phyloP scores from a whole-genome alignment of 2,329 filamentous ascomycete species.

The Colletotrichum sp. region DNA sequence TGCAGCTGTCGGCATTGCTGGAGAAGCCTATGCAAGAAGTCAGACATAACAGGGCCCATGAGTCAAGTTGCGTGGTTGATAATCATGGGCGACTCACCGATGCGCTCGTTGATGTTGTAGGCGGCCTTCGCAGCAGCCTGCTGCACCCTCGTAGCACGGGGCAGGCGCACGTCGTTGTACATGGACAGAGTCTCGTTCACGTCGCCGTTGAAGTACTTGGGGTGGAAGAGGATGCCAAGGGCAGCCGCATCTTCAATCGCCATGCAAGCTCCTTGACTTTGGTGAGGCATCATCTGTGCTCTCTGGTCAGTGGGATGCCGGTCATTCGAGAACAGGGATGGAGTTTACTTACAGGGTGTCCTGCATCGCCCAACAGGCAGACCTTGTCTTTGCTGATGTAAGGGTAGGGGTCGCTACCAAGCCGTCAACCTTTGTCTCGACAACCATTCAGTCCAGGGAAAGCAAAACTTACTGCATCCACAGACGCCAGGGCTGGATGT shows the following conservation, averaged over 20 bases:
- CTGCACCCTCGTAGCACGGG: constrained; percentile 61
- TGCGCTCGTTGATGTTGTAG: constrained; percentile 67
- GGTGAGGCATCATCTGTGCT: constrained; percentile 54
- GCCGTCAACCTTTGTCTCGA: background rate
- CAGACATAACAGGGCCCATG: background rate
- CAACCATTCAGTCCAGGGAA: background rate
- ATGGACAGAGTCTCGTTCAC: constrained; percentile 50
- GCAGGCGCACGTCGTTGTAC: constrained; percentile 59
- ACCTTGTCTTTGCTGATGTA: constrained; percentile 56
- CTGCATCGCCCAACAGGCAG: constrained; percentile 70
- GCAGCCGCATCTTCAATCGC: constrained; percentile 71
- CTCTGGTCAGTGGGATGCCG: background rate
- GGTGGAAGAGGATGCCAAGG: constrained; percentile 64
- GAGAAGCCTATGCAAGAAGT: constrained; percentile 56
- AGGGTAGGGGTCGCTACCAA: constrained; percentile 52
- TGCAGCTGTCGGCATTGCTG: constrained; percentile 56
- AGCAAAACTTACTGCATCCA: constrained; percentile 55
- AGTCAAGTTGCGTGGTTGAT: background rate
- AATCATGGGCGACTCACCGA: constrained; percentile 44
- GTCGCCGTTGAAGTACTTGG: constrained; percentile 49
- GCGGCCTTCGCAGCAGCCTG: constrained; percentile 61
- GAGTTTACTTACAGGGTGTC: constrained; percentile 55
- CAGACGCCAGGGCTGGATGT: constrained; percentile 70
- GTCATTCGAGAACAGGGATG: background rate
- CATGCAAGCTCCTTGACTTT: constrained; percentile 73